Percentiles rank a stretch among this genome's conserved stretches.
phyloP scores from a whole-genome alignment of 176 grass and related monocot genomes.

The barley (Hordeum vulgare) region DNA sequence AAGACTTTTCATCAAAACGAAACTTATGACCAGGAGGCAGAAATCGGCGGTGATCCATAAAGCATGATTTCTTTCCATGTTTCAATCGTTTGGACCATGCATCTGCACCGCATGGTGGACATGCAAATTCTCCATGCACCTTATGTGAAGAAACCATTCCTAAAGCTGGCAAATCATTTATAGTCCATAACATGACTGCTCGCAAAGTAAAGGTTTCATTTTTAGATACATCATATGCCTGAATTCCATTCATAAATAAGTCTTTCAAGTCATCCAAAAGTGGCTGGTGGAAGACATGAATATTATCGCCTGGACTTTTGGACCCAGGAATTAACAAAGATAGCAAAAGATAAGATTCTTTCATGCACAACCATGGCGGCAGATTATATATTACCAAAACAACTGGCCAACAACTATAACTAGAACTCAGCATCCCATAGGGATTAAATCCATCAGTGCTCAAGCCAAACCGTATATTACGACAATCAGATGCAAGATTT shows the following conservation, averaged over 20 bases:
- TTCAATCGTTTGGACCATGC: neutral
- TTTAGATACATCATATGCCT: neutral
- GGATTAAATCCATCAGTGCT: neutral
- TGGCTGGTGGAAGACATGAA: neutral
- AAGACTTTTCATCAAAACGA: neutral
- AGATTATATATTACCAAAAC: neutral
- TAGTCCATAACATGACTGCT: neutral
- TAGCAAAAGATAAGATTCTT: neutral
- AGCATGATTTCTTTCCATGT: conserved; percentile 2
- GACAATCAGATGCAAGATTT: neutral
- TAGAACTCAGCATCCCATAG: neutral
- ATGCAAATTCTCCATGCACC: neutral
- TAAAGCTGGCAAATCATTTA: neutral
- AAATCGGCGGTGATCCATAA: neutral
- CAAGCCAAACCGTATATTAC: neutral
- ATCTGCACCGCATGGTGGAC: neutral
- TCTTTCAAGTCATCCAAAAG: neutral
- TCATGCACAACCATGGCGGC: neutral
- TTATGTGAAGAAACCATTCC: conserved; percentile 4
- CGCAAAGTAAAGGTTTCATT: neutral
- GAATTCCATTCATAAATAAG: neutral
- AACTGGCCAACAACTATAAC: neutral
- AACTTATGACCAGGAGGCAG: neutral
- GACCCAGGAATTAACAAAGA: neutral
- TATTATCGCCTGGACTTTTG: neutral